Evolutionary conservation across 768 basidiomycete genomes (phyloP), one percentile per base, ranked within the genome.

Genomic region (Suillus decipiens): DNA sequence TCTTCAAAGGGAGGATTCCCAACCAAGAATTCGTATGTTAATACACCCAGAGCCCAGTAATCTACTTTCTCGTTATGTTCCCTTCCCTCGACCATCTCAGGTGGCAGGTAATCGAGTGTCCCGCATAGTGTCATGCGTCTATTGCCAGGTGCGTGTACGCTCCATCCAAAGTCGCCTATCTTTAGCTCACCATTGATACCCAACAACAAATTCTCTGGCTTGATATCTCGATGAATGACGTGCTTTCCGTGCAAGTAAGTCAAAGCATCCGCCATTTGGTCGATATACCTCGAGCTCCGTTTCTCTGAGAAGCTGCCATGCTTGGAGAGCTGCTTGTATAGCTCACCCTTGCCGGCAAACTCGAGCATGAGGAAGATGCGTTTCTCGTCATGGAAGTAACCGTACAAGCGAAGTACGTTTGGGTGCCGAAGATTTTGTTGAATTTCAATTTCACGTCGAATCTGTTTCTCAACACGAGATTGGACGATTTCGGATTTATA

Each of bases 131-230:
- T 98, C 78, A 84, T 90, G 50, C 96, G 79, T 51, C 95, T 80
- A 72, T 95, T 93, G 1, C 93, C 87, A 0, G 96, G 96, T 0
- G 96, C 96, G 74, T 99, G 96, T 9, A 97, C 95, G 70, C 90
- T 94, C 96, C 97, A 99, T 11, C 97, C 97, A 75, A 99, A 99
- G 76, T 99, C 96, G 3, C 89, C 97, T 65, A 99, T 96, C 82
- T 99, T 99, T 69, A 99, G 81, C 73, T 99, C 96, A 45, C 96
- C 96, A 68, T 95, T 94, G 70, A 99, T 86, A 12, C 96, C 96
- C 14, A 99, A 80, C 37, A 99, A 83, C 56, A 99, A 77, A 75
- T 99, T 99, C 79, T 99, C 96, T 0, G 97, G 97, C 76, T 99
- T 99, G 79, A 99, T 99, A 71, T 99, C 97, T 37, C 97, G 87